A percentile compares a stretch with the other conserved stretches of the same genome.
Evolutionary conservation across 2,329 filamentous ascomycete genomes (phyloP).

Genomic region (Purpureocillium takamizusanense): DNA sequence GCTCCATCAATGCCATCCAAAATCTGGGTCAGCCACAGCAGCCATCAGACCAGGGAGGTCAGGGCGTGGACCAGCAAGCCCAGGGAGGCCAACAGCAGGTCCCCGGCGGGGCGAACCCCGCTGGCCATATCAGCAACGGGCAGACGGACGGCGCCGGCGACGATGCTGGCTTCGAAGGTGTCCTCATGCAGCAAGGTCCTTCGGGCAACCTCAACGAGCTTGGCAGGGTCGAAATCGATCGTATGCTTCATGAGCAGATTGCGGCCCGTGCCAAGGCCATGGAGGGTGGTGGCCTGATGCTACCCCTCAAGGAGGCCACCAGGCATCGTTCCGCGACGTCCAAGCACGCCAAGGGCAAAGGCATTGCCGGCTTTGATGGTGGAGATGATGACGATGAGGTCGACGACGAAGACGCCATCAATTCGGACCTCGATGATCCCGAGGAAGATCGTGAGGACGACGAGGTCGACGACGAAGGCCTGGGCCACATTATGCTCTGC

Average conservation of each 20-base stretch:
- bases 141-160: slow-evolving; percentile 67
- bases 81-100: slow-evolving; percentile 19
- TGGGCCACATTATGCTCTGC: slow-evolving; percentile 91
- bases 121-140: slow-evolving; percentile 25
- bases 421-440: slow-evolving; percentile 92
- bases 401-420: slow-evolving; percentile 90
- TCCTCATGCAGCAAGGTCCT: slow-evolving; percentile 49
- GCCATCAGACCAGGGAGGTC: slow-evolving; percentile 13
- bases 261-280: slow-evolving; percentile 56
- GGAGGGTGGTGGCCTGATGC: slow-evolving; percentile 68
- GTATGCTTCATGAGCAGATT: slow-evolving; percentile 60
- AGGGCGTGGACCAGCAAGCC: slow-evolving; percentile 19
- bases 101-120: slow-evolving; percentile 19
- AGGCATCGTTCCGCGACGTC: slow-evolving; percentile 16
- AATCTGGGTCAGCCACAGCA: slow-evolving; percentile 24
- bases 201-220: slow-evolving; percentile 45
- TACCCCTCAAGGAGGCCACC: slow-evolving; percentile 53
- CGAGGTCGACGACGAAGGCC: slow-evolving; percentile 76
- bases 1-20: slow-evolving; percentile 56
- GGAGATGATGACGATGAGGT: slow-evolving; percentile 50
- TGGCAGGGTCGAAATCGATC: slow-evolving; percentile 56
- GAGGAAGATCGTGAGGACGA: slow-evolving; percentile 80
- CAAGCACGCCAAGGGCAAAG: slow-evolving; percentile 14
- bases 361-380: slow-evolving; percentile 51
- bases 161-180: slow-evolving; percentile 44